phyloP scores from a whole-genome alignment of 140 eudicot species.

The Stevia rebaudiana region DNA sequence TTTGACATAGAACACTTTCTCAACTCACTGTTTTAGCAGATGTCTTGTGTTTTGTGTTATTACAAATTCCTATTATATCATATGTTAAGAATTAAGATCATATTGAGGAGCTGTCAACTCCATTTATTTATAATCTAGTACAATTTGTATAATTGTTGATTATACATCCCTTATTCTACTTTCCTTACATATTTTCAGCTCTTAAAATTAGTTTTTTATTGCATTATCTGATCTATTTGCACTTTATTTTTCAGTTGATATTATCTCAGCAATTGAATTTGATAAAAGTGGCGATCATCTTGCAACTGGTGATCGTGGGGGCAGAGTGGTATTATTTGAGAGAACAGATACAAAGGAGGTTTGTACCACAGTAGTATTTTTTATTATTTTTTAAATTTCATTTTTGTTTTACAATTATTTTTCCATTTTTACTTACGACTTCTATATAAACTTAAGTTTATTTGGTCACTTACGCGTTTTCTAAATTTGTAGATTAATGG shows the following conservation, averaged over 20 bases:
- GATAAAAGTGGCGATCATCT: slow-evolving; percentile 97
- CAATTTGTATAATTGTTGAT: background rate
- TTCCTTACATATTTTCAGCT: background rate
- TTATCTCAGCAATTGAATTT: slow-evolving; percentile 94
- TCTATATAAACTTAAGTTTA: background rate
- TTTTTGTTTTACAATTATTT: background rate
- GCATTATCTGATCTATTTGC: slow-evolving; percentile 16
- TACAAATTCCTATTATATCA: background rate
- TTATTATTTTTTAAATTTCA: slow-evolving; percentile 1
- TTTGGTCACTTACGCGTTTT: slow-evolving; percentile 6
- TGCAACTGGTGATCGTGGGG: slow-evolving; percentile 99
- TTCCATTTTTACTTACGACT: background rate
- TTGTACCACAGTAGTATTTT: background rate
- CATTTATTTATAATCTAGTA: background rate
- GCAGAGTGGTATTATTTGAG: slow-evolving; percentile 94
- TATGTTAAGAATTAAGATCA: slow-evolving; percentile 11
- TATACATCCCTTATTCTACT: slow-evolving; percentile 1
- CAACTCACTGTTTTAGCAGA: background rate
- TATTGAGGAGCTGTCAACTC: slow-evolving; percentile 5
- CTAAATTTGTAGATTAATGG: slow-evolving; percentile 50
- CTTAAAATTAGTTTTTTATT: background rate
- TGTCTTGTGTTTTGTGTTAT: background rate
- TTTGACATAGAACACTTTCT: background rate
- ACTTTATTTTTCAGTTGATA: slow-evolving; percentile 60
- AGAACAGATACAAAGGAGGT: slow-evolving; percentile 91